Evolutionary conservation across 129 eudicot genomes (phyloP), one percentile per base, ranked within the genome.

Genomic region (Saussurea involucrata): DNA sequence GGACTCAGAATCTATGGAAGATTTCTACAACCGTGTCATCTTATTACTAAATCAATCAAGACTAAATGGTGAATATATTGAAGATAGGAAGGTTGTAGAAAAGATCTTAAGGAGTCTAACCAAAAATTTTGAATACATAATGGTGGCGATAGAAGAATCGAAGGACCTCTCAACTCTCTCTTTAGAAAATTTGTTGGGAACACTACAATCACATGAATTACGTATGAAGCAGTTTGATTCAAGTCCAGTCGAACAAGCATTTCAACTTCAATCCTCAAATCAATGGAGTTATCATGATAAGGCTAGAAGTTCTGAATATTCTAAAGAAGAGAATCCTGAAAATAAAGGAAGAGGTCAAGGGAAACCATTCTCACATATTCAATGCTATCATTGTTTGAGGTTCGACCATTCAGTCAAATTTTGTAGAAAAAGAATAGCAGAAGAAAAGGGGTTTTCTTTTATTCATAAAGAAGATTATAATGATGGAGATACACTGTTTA

Each of bases 41-140:
- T 74, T 68, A 37, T 28, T 60, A 6, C 33, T 74, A 33, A 74
- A 75, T 63, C 21, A 75, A 5, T 34, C 22, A 22, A 60, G 66
- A 60, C 6, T 60, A 18, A 60, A 60, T 60, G 66, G 66, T 0
- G 13, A 60, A 60, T 21, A 60, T 18, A 60, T 21, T 20, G 66
- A 60, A 60, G 66, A 60, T 21, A 60, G 22, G 7, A 60, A 29
- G 28, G 28, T 60, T 18, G 25, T 60, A 9, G 9, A 60, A 21
- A 60, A 60, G 66, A 60, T 60, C 6, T 2, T 60, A 5, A 18
- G 28, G 12, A 60, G 66, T 60, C 28, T 60, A 6, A 60, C 66
- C 27, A 4, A 29, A 9, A 21, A 21, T 7, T 60, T 18, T 60
- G 66, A 60, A 9, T 60, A 60, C 25, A 21, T 60, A 8, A 29